Evolutionary conservation across 352 stramenopile genomes (phyloP), one percentile per base, ranked within the genome.

Genomic region (Pythium chondricola): DNA sequence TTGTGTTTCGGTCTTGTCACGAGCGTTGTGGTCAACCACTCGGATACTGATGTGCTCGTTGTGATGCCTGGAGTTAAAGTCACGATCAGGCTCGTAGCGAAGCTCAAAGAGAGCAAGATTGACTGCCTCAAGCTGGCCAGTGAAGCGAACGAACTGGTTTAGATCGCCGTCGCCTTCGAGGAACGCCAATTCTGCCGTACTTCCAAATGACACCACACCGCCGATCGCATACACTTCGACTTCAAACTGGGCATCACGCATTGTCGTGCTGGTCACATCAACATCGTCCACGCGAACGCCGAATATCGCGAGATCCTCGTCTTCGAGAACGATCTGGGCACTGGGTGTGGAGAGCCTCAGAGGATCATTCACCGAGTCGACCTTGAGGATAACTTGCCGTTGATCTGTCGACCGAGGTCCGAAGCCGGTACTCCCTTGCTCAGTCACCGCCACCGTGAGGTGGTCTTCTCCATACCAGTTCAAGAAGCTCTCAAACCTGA

Each of bases 401-500:
- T 75, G 61, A 27, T 84, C 58, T 5, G 59, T 65, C 9, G 59
- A 65, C 7, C 59, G 51, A 10, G 56, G 25, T 18, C 57, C 66
- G 32, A 78, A 91, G 2, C 74, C 80, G 4, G 73, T 87, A 14
- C 75, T 75, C 17, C 67, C 71, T 69, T 88, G 74, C 25, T 88
- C 71, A 18, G 69, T 67, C 14, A 88, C 73, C 17, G 72, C 66
- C 5, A 91, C 35, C 16, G 43, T 49, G 1, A 91, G 56, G 6
- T 62, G 59, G 30, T 91, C 80, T 21, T 80, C 52, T 20, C 80
- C 80, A 33, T 86, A 85, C 80, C 80, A 88, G 33, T 91, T 86
- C 38, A 86, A 44, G 20, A 81, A 87, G 11, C 60, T 63, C 38
- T 69, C 55, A 44, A 88, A 91, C 37, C 58, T 69, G 11, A 88